Evolutionary conservation across 352 stramenopile species (phyloP), one percentile per base, ranked within the genome.

Genomic region (Pythium coloratum): DNA sequence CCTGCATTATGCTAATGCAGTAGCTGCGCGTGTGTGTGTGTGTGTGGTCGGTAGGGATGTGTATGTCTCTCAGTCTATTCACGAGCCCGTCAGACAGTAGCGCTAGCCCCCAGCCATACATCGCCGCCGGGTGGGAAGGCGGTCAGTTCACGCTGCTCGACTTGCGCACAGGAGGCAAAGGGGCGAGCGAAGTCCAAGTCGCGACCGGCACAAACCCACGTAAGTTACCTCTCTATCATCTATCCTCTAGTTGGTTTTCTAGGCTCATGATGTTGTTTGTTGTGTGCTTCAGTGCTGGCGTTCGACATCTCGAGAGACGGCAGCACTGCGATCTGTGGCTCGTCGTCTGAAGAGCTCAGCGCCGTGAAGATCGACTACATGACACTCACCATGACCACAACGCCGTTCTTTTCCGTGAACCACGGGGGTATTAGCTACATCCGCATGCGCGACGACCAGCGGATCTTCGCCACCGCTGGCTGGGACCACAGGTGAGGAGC

Each of bases 381-480:
- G 9, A 67, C 76, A 26, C 67, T 86, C 18, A 66, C 64, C 10
- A 71, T 89, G 47, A 81, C 70, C 1, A 56, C 62, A 3, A 66
- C 63, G 14, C 63, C 81, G 1, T 90, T 91, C 59, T 92, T 91
- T 67, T 75, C 63, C 40, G 81, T 79, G 32, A 75, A 77, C 10
- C 74, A 87, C 59, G 84, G 79, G 16, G 86, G 86, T 6, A 88
- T 92, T 60, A 90, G 81, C 44, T 78, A 71, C 42, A 71, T 95
- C 33, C 76, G 80, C 42, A 87, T 91, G 67, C 82, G 87, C 6
- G 50, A 51, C 1, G 87, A 95, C 67, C 75, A 91, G 63, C 84
- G 87, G 53, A 88, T 95, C 62, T 87, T 94, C 67, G 87, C 83
- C 16, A 91, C 83, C 9, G 85, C 81, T 36, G 87, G 87, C 0